Evolutionary conservation across 1,284 basidiomycete species (phyloP).

Genomic region (Phlebopus sp.): DNA sequence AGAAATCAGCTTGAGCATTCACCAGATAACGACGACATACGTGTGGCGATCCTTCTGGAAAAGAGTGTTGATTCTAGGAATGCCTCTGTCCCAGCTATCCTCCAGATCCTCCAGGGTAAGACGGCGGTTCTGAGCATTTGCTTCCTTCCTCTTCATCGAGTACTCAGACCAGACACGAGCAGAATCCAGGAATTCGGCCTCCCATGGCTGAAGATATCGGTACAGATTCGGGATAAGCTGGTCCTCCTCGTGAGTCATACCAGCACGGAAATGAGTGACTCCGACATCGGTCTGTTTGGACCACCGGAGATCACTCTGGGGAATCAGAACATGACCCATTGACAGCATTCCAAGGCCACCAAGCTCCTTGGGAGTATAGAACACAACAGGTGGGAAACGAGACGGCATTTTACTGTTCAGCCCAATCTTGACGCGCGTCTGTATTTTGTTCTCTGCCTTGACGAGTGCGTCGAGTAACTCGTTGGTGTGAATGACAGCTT

Average conservation of each 20-base stretch:
- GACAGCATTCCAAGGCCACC: slow-evolving; percentile 99
- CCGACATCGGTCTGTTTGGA: slow-evolving; percentile 98
- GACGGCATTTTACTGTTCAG: slow-evolving; percentile 99
- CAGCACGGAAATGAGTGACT: slow-evolving; percentile 95
- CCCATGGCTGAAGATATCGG: slow-evolving; percentile 98
- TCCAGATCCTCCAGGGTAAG: slow-evolving; percentile 96
- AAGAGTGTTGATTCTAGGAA: slow-evolving; percentile 94
- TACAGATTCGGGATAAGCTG: slow-evolving; percentile 97
- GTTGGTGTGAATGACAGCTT: slow-evolving; percentile 98
- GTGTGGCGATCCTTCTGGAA: slow-evolving; percentile 99
- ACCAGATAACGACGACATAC: slow-evolving; percentile 40
- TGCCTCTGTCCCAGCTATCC: slow-evolving; percentile 97
- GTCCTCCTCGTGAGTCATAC: slow-evolving; percentile 94
- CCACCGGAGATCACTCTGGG: slow-evolving; percentile 96
- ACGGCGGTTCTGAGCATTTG: slow-evolving; percentile 94
- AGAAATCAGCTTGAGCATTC: slow-evolving; percentile 44
- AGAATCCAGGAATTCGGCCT: slow-evolving; percentile 97
- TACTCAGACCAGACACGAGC: slow-evolving; percentile 99
- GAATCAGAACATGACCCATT: slow-evolving; percentile 99
- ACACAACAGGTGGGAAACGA: slow-evolving; percentile 97
- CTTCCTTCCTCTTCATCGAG: slow-evolving; percentile 99
- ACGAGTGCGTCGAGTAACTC: slow-evolving; percentile 92
- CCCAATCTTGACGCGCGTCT: slow-evolving; percentile 99
- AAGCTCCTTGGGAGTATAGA: slow-evolving; percentile 93
- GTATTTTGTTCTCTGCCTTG: slow-evolving; percentile 98